Evolutionary conservation across 192 early-diverging fungal species (phyloP).

Genomic region (Backusella sp.): DNA sequence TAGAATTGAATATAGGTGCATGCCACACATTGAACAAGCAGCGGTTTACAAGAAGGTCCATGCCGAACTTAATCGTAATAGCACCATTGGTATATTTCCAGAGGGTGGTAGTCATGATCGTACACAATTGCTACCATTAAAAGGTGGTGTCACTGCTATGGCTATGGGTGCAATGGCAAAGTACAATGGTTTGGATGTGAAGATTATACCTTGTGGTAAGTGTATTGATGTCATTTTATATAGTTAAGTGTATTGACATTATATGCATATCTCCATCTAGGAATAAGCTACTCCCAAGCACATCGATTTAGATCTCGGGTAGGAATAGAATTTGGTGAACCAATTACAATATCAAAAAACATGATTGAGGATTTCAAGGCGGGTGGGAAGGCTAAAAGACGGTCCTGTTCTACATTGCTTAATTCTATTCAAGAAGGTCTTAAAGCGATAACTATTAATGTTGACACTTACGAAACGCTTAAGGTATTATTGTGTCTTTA

Average conservation of each 20-base stretch:
- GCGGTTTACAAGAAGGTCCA: slow-evolving; percentile 84
- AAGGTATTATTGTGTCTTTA: slow-evolving; percentile 54
- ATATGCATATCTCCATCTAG: background rate
- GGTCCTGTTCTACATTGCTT: slow-evolving; percentile 79
- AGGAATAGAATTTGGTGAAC: slow-evolving; percentile 94
- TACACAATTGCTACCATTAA: slow-evolving; percentile 92
- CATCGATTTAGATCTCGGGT: slow-evolving; percentile 93
- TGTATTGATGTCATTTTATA: background rate
- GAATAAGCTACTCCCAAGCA: slow-evolving; percentile 37
- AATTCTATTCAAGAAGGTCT: slow-evolving; percentile 75
- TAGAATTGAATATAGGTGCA: slow-evolving; percentile 59
- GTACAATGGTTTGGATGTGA: slow-evolving; percentile 82
- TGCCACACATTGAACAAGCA: slow-evolving; percentile 88
- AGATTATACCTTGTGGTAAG: slow-evolving; percentile 82
- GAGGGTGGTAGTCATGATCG: slow-evolving; percentile 99
- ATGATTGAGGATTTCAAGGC: slow-evolving; percentile 77
- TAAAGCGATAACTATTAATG: slow-evolving; percentile 89
- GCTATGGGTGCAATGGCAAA: slow-evolving; percentile 87
- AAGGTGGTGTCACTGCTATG: slow-evolving; percentile 84
- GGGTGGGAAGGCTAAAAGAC: slow-evolving; percentile 81
- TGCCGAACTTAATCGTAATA: slow-evolving; percentile 63
- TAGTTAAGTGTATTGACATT: background rate
- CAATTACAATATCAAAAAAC: slow-evolving; percentile 74
- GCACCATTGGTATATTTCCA: slow-evolving; percentile 95
- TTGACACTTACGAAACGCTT: slow-evolving; percentile 87